Conservation (phyloP, 306 rosid species). For the Phaseolus lunatus region DNA sequence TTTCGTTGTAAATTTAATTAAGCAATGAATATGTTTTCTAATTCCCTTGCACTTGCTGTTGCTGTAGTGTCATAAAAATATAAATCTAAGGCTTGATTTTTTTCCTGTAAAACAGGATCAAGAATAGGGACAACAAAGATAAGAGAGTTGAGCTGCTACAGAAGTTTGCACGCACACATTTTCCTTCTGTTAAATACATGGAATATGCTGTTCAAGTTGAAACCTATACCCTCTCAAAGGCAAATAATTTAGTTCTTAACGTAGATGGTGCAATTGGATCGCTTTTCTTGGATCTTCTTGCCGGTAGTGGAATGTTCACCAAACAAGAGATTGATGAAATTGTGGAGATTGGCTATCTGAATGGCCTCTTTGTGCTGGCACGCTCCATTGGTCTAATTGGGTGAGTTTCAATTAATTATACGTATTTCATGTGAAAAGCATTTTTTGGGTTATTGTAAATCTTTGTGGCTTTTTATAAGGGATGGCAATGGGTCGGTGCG, state of each 20-base stretch:
- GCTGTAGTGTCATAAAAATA: conserved; percentile 6
- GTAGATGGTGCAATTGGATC: conserved; percentile 99
- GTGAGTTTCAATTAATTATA: conserved; percentile 56
- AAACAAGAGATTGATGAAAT: conserved; percentile 93
- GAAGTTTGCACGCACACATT: conserved; percentile 83
- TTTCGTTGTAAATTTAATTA: conserved; percentile 15
- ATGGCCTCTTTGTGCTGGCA: conserved; percentile 94
- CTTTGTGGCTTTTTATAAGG: conserved; percentile 31
- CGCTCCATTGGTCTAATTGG: conserved; percentile 99
- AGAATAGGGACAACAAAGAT: conserved; percentile 96
- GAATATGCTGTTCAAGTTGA: conserved; percentile 96
- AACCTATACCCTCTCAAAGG: conserved; percentile 92
- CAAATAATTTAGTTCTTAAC: conserved; percentile 94
- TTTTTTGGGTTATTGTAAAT: conserved; percentile 21
- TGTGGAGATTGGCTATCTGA: conserved; percentile 94
- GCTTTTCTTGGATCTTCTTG: conserved; percentile 97
- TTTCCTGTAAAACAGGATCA: conserved; percentile 73
- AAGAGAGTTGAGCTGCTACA: conserved; percentile 98
- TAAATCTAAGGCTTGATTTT: conserved; percentile 41
- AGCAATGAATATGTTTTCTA: conserved; percentile 15
- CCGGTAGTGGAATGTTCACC: conserved; percentile 97
- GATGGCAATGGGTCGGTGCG: too few relatives aligned
- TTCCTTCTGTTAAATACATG: conserved; percentile 97
- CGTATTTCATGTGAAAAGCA: neutral
- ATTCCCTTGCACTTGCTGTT: conserved; percentile 28